Conservation (phyloP, 2,329 filamentous ascomycete species). For the Ophiostoma sp. region DNA sequence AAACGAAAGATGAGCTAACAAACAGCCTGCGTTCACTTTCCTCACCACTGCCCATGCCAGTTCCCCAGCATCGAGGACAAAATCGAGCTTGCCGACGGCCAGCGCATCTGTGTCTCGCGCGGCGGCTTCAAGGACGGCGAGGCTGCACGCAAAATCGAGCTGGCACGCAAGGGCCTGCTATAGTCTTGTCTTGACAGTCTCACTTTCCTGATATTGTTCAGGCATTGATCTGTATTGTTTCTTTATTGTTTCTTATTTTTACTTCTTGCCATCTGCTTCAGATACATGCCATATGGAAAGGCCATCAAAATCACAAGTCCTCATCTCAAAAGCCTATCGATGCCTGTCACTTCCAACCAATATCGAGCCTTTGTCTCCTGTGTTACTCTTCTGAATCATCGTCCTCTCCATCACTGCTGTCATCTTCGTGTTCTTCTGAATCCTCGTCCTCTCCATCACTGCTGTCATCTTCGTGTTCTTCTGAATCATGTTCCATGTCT, state of each 20-base stretch:
- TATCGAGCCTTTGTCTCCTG: background rate
- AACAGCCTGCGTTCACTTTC: constrained; percentile 82
- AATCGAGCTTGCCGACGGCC: constrained; percentile 66
- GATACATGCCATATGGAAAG: too few relatives aligned
- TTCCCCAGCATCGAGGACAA: constrained; percentile 74
- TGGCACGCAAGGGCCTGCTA: constrained; percentile 72
- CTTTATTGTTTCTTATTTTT: background rate
- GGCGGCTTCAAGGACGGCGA: constrained; percentile 69
- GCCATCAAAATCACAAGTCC: too few relatives aligned
- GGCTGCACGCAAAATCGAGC: constrained; percentile 67
- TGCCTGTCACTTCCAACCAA: background rate
- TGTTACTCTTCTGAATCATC: background rate
- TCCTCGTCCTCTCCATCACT: background rate
- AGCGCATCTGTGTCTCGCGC: constrained; percentile 67
- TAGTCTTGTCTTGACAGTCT: constrained; percentile 33
- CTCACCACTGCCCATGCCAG: constrained; percentile 92
- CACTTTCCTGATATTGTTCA: background rate
- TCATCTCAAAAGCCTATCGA: too few relatives aligned
- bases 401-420: background rate
- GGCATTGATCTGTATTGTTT: background rate
- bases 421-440: background rate
- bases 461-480: background rate
- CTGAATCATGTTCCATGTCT: background rate
- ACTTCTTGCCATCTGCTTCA: background rate
- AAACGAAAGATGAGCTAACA: background rate